Evolutionary conservation across 345 rosid species (phyloP), one percentile per base, ranked within the genome.

Genomic region (Sapria himalayana): DNA sequence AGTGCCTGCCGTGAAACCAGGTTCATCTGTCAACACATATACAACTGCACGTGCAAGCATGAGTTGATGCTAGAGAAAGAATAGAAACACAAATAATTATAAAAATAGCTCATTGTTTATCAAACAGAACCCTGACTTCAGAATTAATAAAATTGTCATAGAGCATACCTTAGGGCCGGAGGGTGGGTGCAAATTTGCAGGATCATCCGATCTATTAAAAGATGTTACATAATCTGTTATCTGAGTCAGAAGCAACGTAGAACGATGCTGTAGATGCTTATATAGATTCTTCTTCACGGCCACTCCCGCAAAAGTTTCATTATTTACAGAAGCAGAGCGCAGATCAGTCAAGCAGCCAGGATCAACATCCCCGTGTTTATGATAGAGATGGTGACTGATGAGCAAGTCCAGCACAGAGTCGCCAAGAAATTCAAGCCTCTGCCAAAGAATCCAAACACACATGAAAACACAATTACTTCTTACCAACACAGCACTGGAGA

Each of bases 391-490:
- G 50, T 49, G 38, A 15, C 94, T 89, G 36, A 89, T 82, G 21
- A 82, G 76, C 69, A 82, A 50, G 59, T 82, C 94, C 64, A 79
- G 62, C 4, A 66, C 91, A 39, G 93, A 63, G 46, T 89, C 93
- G 1, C 94, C 94, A 2, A 89, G 94, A 68, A 76, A 89, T 65
- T 89, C 98, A 51, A 79, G 76, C 61, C 93, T 82, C 98, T 86
- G 78, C 43, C 43, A 9, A 37, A 51, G 39, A 25, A 27, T 36
- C 14, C 50, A 49, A 14, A 39, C 4, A 12, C 1, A 34, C 15
- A 39, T 22, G 19, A 2, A 15, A 22, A 16, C 5, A 23, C 20
- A 37, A 29, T n/a, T 6, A 39, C 2, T 5, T 24, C 25, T 33
- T 38, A 39, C 9, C 17, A 46, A 15, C 5, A 39, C 25, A 29